These are phyloP conservation scores for Hygrocybe punicea DNA, from an alignment of 768 basidiomycete species.

Conservation along the genomic window DNA sequence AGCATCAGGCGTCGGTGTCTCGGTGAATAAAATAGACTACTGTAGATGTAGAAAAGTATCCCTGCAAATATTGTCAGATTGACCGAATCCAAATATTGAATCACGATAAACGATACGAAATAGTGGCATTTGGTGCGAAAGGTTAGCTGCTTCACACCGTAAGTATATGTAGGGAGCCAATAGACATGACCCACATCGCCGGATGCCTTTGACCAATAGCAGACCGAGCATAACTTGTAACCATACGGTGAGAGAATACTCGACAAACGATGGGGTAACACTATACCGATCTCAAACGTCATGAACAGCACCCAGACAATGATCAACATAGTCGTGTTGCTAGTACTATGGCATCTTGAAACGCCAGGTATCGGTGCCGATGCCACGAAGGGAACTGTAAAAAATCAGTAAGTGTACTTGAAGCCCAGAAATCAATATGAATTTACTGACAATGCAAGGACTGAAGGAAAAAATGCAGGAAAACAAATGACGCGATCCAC, in stretches of 20 bases:
- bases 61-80: too few relatives aligned
- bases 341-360: neutral
- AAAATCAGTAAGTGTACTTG: neutral
- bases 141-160: neutral
- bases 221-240: neutral
- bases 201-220: neutral
- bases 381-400: neutral
- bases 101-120: too few relatives aligned
- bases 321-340: neutral
- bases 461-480: conserved; percentile 4
- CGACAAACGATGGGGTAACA: neutral
- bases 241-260: neutral
- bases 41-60: too few relatives aligned
- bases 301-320: neutral
- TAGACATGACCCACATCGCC: neutral
- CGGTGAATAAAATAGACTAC: too few relatives aligned
- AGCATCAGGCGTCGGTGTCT: too few relatives aligned
- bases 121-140: neutral
- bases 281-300: neutral
- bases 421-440: neutral
- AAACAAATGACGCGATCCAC: conserved; percentile 5
- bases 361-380: neutral
- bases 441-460: conserved; percentile 7
- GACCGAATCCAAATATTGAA: too few relatives aligned
- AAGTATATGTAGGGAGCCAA: neutral